These are phyloP conservation scores for Xylaria sp. DNA, from an alignment of 2,329 filamentous ascomycete species.

Conservation along the genomic window DNA sequence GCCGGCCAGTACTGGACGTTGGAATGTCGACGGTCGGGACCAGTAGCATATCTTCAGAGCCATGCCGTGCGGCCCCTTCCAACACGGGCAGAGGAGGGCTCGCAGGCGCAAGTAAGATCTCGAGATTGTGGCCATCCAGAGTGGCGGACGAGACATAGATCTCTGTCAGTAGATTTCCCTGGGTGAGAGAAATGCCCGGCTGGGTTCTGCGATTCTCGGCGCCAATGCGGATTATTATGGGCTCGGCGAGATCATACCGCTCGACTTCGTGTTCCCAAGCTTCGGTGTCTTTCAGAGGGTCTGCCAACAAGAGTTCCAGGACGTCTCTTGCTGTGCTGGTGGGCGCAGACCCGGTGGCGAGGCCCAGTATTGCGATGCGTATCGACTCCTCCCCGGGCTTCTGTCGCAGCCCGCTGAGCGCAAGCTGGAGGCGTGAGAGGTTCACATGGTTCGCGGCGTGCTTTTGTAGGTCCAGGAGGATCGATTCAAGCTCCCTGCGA, in stretches of 20 bases:
- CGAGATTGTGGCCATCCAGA: slow-evolving; percentile 70
- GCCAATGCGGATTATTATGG: slow-evolving; percentile 71
- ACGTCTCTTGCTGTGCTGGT: slow-evolving; percentile 69
- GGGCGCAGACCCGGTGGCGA: slow-evolving; percentile 54
- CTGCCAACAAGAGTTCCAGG: slow-evolving; percentile 75
- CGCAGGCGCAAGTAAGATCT: slow-evolving; percentile 69
- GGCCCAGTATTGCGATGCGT: slow-evolving; percentile 67
- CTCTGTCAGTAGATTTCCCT: slow-evolving; percentile 63
- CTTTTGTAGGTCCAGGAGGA: slow-evolving; percentile 70
- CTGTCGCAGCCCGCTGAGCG: slow-evolving; percentile 72
- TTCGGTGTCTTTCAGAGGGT: slow-evolving; percentile 71
- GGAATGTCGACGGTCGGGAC: slow-evolving; percentile 79
- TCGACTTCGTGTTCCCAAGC: slow-evolving; percentile 75
- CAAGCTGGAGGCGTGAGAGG: slow-evolving; percentile 77
- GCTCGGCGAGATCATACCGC: slow-evolving; percentile 61
- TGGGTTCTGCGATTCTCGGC: slow-evolving; percentile 52
- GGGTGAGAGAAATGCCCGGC: slow-evolving; percentile 54
- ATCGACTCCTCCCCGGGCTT: slow-evolving; percentile 66
- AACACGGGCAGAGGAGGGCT: slow-evolving; percentile 58
- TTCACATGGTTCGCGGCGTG: slow-evolving; percentile 71
- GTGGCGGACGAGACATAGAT: slow-evolving; percentile 71
- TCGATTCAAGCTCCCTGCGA: slow-evolving; percentile 66
- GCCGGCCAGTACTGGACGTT: slow-evolving; percentile 70
- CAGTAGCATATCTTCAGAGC: slow-evolving; percentile 73
- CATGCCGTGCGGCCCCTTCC: slow-evolving; percentile 54